Conservation (phyloP, 2,329 filamentous ascomycete genomes). For the Dendryphion nanum region DNA sequence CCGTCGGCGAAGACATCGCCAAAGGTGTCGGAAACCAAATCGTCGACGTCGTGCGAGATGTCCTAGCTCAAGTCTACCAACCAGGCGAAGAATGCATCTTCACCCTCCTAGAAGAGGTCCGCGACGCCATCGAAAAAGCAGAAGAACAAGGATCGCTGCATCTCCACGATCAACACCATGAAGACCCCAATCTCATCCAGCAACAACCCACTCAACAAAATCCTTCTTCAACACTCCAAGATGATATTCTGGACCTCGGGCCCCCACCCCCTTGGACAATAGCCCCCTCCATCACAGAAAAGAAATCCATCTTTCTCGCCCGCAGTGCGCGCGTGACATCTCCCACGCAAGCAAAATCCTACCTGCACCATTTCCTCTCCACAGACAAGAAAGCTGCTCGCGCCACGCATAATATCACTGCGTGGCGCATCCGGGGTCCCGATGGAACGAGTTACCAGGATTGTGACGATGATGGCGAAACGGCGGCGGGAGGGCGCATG, state of each 20-base stretch:
- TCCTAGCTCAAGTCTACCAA: slow-evolving; percentile 66
- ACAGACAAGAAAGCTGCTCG: slow-evolving; percentile 81
- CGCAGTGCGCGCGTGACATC: slow-evolving; percentile 69
- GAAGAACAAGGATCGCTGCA: slow-evolving; percentile 28
- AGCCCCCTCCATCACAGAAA: slow-evolving; percentile 72
- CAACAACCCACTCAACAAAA: not conserved
- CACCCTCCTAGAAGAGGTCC: slow-evolving; percentile 74
- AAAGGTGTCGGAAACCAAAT: slow-evolving; percentile 72
- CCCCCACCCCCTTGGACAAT: slow-evolving; percentile 66
- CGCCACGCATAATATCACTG: slow-evolving; percentile 93
- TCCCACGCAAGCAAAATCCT: slow-evolving; percentile 67
- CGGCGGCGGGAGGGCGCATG: slow-evolving; percentile 80
- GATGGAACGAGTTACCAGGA: slow-evolving; percentile 70
- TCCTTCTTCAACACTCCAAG: no score
- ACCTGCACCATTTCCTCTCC: slow-evolving; percentile 71
- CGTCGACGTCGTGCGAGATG: slow-evolving; percentile 66
- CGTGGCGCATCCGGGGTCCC: slow-evolving; percentile 75
- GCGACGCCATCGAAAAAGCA: slow-evolving; percentile 51
- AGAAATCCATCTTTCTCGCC: slow-evolving; percentile 85
- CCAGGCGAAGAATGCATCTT: slow-evolving; percentile 82
- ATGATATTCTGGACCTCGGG: slow-evolving; percentile 20
- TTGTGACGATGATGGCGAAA: slow-evolving; percentile 94
- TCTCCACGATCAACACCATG: slow-evolving; percentile 14
- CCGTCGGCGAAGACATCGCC: slow-evolving; percentile 65
- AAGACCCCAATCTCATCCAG: slow-evolving; percentile 2